Evolutionary conservation across 1,284 basidiomycete genomes (phyloP), one percentile per base, ranked within the genome.

Genomic region (Ceratobasidium sp.): DNA sequence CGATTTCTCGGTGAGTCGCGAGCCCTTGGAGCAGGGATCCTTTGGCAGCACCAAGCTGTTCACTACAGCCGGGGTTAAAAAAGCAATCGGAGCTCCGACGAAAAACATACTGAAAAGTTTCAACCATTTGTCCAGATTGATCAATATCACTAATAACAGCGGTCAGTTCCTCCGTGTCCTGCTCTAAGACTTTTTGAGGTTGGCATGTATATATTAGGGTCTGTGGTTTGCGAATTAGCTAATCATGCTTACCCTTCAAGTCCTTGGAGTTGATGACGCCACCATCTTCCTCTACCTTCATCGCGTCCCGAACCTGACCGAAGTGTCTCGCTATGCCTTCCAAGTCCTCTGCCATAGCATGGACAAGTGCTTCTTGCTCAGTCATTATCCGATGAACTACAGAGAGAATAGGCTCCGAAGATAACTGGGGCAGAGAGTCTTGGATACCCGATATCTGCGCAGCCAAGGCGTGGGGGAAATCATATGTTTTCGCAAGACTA

Each of bases 141-240:
- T 92, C 88, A 49, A 93, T 79, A 75, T 92, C 91, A 0, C 81
- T 78, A 79, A 93, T 86, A 64, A 93, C 91, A 3, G 84, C 82
- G 8, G 89, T 88, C 6, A 93, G 82, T 77, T 92, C 89, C 21
- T 89, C 84, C 1, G 88, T 90, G 78, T 93, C 91, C 54, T 88
- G 83, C 75, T 88, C 87, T 87, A 93, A 92, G 23, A 86, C 91
- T 92, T 44, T 48, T 44, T 33, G 42, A 40, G 40, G 12, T 14
- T 44, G 38, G 18, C 36, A 28, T 36, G 40, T 23, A 25, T 23
- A 25, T 48, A 48, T 61, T 42, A 61, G 58, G 18, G 40, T 21
- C 9, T 33, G 16, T 61, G 0, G 7, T 28, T 46, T 11, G n/a
- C 9, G 42, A 28, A 8, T 72, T 74, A 53, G 25, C 18, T 7